Evolutionary conservation across 495 filamentous ascomycete genomes (phyloP), one percentile per base, ranked within the genome.

Genomic region (Collariella sp.): DNA sequence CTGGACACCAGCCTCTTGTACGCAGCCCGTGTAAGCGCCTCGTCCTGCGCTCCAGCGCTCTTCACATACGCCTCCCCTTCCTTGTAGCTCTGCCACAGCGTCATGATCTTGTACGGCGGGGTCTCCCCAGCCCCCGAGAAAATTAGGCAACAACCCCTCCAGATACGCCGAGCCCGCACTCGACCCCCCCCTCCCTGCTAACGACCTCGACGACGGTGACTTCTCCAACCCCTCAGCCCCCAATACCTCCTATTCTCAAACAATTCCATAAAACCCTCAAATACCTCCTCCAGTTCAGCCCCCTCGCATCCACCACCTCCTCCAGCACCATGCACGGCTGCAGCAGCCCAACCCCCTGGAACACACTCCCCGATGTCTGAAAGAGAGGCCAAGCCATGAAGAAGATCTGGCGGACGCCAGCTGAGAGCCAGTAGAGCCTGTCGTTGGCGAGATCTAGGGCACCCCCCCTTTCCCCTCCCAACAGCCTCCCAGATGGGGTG

Each of bases 361-460:
- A 65, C 34, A 55, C 47, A 50, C 52, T 57, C n/a, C 41, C 24
- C 13, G 20, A 5, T 1, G 26, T 15, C 24, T 62, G 56, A 22
- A 62, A 57, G 7, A 59, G 42, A 42, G 45, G 56, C 62, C 62
- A 65, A 7, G 56, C 50, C 59, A 57, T 54, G 56, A 65, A 62
- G 56, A 62, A 65, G 42, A 65, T 57, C 10, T 65, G 62, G n/a
- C 62, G 56, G 5, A 62, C 56, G 39, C 62, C 62, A 11, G 62
- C 56, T 0, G 49, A 52, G 29, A 65, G 56, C 33, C 52, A 56
- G 48, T 62, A 65, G 12, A 65, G 59, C 5, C 50, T 35, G 53
- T 65, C 62, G 10, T 20, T 29, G 1, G 56, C 55, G 1, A 65
- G 59, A 19, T 65, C 55, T 7, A 65, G 57, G 3, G 20, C 22